Conservation (phyloP, 73 alveolate genomes). For the Paramecium octaurelia region DNA sequence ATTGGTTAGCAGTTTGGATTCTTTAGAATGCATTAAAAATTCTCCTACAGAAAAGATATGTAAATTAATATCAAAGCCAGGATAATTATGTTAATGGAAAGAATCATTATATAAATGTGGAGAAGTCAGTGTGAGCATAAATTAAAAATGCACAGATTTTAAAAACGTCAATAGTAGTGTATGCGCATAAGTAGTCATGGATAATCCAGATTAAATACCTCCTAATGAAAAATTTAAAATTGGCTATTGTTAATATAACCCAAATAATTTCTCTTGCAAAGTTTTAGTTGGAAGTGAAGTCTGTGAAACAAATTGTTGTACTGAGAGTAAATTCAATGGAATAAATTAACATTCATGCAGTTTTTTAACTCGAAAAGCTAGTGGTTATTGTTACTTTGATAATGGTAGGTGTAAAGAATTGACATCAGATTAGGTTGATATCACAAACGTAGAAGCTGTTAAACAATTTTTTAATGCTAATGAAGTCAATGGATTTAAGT, state of each 20-base stretch:
- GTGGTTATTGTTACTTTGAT: background rate
- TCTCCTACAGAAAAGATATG: background rate
- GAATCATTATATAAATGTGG: background rate
- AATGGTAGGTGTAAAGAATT: background rate
- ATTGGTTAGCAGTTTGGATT: background rate
- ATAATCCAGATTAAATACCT: background rate
- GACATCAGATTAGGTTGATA: background rate
- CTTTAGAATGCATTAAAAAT: background rate
- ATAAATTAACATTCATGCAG: constrained; percentile 9
- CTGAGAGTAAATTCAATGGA: background rate
- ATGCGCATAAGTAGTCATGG: background rate
- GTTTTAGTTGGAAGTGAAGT: too few species aligned
- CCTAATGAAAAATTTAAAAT: background rate
- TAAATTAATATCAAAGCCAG: background rate
- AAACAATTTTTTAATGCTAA: background rate
- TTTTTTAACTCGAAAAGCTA: background rate
- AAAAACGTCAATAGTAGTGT: background rate
- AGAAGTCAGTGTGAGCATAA: background rate
- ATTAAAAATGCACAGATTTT: background rate
- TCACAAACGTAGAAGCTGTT: background rate
- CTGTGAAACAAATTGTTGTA: background rate
- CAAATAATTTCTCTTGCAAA: background rate
- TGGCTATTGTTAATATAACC: background rate
- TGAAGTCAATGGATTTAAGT: background rate
- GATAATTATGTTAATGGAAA: background rate